Evolutionary conservation across 257 asterid species (phyloP).

Genomic region (Ehretia macrophylla): DNA sequence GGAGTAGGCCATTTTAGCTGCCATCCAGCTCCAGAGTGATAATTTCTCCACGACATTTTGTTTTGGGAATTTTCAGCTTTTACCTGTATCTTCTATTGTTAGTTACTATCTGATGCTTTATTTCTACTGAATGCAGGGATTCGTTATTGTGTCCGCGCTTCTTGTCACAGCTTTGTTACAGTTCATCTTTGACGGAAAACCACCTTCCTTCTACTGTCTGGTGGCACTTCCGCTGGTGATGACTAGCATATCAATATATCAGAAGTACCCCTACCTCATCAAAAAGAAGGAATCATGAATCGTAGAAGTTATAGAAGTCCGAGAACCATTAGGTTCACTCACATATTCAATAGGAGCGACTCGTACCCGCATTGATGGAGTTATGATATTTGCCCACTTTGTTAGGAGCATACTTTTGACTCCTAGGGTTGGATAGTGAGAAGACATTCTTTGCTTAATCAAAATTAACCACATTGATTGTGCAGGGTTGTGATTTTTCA

Average conservation of each 20-base stretch:
- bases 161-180: slow-evolving; percentile 89
- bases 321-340: background rate
- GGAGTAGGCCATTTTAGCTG: background rate
- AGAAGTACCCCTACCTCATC: slow-evolving; percentile 73
- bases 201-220: slow-evolving; percentile 78
- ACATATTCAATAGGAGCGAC: background rate
- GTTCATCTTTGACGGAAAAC: slow-evolving; percentile 73
- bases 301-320: background rate
- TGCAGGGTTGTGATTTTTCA: no score
- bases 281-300: slow-evolving; percentile 48
- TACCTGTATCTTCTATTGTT: background rate
- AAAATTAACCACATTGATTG: no score
- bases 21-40: background rate
- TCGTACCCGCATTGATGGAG: background rate
- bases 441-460: background rate
- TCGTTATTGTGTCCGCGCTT: slow-evolving; percentile 90
- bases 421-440: background rate
- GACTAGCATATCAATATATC: slow-evolving; percentile 75
- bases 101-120: background rate
- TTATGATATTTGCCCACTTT: background rate
- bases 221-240: slow-evolving; percentile 84
- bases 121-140: slow-evolving; percentile 54
- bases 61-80: no score
- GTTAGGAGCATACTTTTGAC: background rate
- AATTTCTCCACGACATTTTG: background rate